Percentiles rank a stretch among this genome's conserved stretches.
These are phyloP conservation scores for Atractiella rhizophila DNA, from an alignment of 768 basidiomycete genomes.

Conservation along the genomic window DNA sequence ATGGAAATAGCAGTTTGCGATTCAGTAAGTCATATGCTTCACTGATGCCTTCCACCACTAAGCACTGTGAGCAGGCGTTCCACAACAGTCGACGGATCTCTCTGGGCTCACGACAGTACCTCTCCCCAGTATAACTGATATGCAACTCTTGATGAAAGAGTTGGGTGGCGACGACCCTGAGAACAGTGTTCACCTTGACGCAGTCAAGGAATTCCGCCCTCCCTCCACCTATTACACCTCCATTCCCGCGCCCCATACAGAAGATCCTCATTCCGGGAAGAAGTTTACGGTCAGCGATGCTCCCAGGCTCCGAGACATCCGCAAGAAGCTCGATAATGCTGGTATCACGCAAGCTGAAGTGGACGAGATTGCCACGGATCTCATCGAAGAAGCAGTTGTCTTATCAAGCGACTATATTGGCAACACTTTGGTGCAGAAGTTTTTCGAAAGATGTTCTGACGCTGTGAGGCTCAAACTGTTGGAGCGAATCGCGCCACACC, in stretches of 20 bases:
- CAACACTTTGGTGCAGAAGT: constrained; percentile 78
- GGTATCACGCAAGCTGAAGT: constrained; percentile 43
- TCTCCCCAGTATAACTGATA: constrained; percentile 41
- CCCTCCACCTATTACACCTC: constrained; percentile 90
- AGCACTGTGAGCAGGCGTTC: no score
- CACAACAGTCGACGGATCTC: constrained; percentile 26
- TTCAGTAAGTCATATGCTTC: no score
- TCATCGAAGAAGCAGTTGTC: constrained; percentile 85
- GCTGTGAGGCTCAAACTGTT: constrained; percentile 63
- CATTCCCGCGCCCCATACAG: constrained; percentile 51
- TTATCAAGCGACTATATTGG: constrained; percentile 95
- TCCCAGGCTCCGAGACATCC: constrained; percentile 70
- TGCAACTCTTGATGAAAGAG: constrained; percentile 91
- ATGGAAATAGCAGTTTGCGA: no score
- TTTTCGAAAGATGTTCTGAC: constrained; percentile 71
- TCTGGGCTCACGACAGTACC: constrained; percentile 1
- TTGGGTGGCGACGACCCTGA: constrained; percentile 46
- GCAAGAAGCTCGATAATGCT: constrained; percentile 79
- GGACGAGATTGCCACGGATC: constrained; percentile 66
- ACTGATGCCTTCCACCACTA: no score
- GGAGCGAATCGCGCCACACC: constrained; percentile 71
- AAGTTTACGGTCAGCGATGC: constrained; percentile 81
- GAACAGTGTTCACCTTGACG: constrained; percentile 58
- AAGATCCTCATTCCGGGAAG: constrained; percentile 32
- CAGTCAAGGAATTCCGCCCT: constrained; percentile 75